Base-by-base conservation (phyloP, 202 grass and related monocot genomes). In the Eragrostis tef region DNA sequence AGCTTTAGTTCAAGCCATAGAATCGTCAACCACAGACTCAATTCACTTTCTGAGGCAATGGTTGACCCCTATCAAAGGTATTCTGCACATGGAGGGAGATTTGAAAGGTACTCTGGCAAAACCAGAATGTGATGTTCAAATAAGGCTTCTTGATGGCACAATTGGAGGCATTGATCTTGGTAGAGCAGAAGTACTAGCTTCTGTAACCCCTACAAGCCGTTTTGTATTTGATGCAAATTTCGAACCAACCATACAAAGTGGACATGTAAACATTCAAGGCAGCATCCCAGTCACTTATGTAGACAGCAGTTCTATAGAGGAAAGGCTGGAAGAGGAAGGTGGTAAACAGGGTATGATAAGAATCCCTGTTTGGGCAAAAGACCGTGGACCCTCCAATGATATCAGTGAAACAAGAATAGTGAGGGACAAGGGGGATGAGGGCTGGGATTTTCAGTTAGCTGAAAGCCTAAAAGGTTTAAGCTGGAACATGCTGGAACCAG, bases 1-100 rank as follows among this genome's bases (percentile, higher is more conserved):
- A 49, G 93, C 92, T 49, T 85, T 98, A 83, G 92, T 89, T 80
- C 95, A 98, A 80, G 90, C 94, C 86, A 76, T 98, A 77, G 95
- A 98, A 91, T 93, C 95, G 48, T 94, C 90, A 71, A 91, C 92
- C 16, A 95, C 84, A 77, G 90, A 94, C 45, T 98, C 90, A 50
- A 93, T 95, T 36, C 92, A 95, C 79, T 93, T 92, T 87, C 85
- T 98, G 73, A 90, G 96, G 86, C 92, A 98, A 76, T 98, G 92
- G 96, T 80, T 98, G 67, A 91, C 92, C 81, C 92, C 96, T 56
- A 88, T 98, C 51, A 94, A 93, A 83, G 96, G 96, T 62, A 98
- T 98, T 88, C 85, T 98, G 67, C 96, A 98, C 77, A 98, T 98
- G 96, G 96, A 98, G 85, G 96, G 96, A 62, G 96, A 98, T 90